phyloP scores from a whole-genome alignment of 208 protist genomes.

The Crithidia thermophila region DNA sequence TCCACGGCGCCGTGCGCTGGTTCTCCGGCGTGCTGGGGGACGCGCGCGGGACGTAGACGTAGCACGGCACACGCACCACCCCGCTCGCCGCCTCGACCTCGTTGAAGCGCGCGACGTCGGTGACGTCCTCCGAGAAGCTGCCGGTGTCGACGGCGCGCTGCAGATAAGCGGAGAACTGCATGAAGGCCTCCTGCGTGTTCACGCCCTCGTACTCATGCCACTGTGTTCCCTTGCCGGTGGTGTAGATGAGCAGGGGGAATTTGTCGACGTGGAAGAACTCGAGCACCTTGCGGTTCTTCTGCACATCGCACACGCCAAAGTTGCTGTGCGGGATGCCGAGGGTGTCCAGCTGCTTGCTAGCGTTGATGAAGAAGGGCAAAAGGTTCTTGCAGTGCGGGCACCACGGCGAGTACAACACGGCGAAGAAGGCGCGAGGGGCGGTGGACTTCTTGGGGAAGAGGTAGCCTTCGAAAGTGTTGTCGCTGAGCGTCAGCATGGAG shows the following conservation, averaged over 20 bases:
- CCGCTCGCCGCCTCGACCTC: constrained; percentile 37
- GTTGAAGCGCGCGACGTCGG: constrained; percentile 39
- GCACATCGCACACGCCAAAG: constrained; percentile 67
- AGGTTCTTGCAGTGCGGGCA: constrained; percentile 81
- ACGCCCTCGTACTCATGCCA: constrained; percentile 64
- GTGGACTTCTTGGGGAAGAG: constrained; percentile 51
- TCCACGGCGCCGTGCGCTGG: constrained; percentile 48
- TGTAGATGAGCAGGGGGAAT: constrained; percentile 85
- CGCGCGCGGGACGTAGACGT: constrained; percentile 55
- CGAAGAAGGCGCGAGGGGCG: constrained; percentile 54
- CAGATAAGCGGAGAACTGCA: constrained; percentile 61
- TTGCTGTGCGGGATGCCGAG: constrained; percentile 26
- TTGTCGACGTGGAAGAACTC: constrained; percentile 56
- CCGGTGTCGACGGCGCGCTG: constrained; percentile 47
- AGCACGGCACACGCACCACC: constrained; percentile 66
- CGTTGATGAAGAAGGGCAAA: constrained; percentile 76
- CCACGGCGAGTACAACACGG: constrained; percentile 86
- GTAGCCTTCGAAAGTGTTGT: constrained; percentile 66
- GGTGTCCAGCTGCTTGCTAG: constrained; percentile 41
- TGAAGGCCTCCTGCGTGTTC: constrained; percentile 55
- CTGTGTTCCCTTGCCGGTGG: constrained; percentile 53
- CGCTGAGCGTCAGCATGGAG: constrained; percentile 39
- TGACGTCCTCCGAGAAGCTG: constrained; percentile 70
- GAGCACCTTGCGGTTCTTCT: constrained; percentile 42
- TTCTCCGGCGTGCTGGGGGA: constrained; percentile 32